Evolutionary conservation across 768 basidiomycete genomes (phyloP).

Genomic region (Tricholoma sp.): DNA sequence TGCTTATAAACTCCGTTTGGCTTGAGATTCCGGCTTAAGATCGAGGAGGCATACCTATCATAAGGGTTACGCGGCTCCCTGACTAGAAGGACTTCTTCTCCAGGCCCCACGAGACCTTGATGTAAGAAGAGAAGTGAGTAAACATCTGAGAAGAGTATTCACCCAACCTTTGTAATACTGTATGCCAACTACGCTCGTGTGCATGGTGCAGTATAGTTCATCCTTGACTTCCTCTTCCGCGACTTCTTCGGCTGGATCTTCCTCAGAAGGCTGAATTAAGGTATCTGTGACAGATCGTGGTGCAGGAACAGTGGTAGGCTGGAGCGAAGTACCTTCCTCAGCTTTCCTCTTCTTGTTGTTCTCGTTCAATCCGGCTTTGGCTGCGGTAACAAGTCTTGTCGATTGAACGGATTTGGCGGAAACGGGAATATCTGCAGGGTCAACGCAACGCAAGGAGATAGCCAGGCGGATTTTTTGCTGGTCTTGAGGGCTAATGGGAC

Average conservation of each 20-base stretch:
- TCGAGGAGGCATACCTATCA: conserved; percentile 44
- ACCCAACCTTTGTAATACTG: conserved; percentile 70
- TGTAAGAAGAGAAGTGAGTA: conserved; percentile 3
- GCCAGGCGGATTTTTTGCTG: conserved; percentile 59
- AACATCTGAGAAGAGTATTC: neutral
- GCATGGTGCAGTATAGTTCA: conserved; percentile 60
- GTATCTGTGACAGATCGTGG: conserved; percentile 4
- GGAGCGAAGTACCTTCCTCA: conserved; percentile 4
- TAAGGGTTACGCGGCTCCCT: conserved; percentile 64
- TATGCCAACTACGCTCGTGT: conserved; percentile 70
- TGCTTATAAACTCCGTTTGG: conserved; percentile 32
- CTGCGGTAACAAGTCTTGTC: conserved; percentile 3
- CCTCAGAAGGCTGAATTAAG: conserved; percentile 21
- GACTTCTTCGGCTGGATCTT: conserved; percentile 40
- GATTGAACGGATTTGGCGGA: conserved; percentile 27
- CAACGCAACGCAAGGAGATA: conserved; percentile 46
- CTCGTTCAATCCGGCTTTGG: conserved; percentile 23
- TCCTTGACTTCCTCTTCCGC: conserved; percentile 48
- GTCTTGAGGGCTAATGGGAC: conserved; percentile 44
- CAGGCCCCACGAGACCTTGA: conserved; percentile 71
- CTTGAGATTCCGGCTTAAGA: neutral
- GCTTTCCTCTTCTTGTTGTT: conserved; percentile 41
- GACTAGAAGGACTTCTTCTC: conserved; percentile 68
- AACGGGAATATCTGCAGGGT: conserved; percentile 51
- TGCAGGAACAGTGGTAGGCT: neutral